Base-by-base conservation (phyloP, 2,329 filamentous ascomycete species). In the Thelonectria discophora region DNA sequence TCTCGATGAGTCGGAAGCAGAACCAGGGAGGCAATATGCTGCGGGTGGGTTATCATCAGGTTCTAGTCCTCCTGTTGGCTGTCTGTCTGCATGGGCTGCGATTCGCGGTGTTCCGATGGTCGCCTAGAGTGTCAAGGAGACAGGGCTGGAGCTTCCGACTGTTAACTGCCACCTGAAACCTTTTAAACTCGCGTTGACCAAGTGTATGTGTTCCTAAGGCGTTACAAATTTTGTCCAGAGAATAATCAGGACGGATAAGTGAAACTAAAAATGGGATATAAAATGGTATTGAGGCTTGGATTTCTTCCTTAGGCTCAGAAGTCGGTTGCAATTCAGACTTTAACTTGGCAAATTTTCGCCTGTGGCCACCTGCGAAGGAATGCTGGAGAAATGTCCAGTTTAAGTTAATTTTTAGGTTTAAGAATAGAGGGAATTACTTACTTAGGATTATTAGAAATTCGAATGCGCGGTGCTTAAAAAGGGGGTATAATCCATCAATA, bases 231-330 rank as follows among this genome's bases (percentile, higher is more conserved):
- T 6, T 13, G 2, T 55, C 17, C 2, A 60, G n/a, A n/a, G 17
- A n/a, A 32, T 55, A 50, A 5, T 27, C 13, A 49, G 43, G 45
- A 24, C 43, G 34, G 13, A 60, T 1, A n/a, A 60, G 21, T 8
- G 13, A 39, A 18, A 60, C 50, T n/a, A 60, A 45, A 21, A 60
- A 60, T 8, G 50, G 57, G 13, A 60, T 55, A 21, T 54, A 60
- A 3, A 55, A 30, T 2, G 50, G 43, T 5, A 15, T 10, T 32
- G 43, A 49, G 32, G 57, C 50, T n/a, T 60, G 50, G 5, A 60
- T 50, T 39, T 60, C 57, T 46, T 54, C 37, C 45, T 37, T 60
- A 13, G 21, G 40, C 5, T 40, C 18, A n/a, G 5, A 58, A 15
- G 10, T 13, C 8, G 12, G 8, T 24, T 24, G 24, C 7, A 7